Evolutionary conservation across 2,329 filamentous ascomycete species (phyloP), one percentile per base, ranked within the genome.

Genomic region (Trichophyton simii): DNA sequence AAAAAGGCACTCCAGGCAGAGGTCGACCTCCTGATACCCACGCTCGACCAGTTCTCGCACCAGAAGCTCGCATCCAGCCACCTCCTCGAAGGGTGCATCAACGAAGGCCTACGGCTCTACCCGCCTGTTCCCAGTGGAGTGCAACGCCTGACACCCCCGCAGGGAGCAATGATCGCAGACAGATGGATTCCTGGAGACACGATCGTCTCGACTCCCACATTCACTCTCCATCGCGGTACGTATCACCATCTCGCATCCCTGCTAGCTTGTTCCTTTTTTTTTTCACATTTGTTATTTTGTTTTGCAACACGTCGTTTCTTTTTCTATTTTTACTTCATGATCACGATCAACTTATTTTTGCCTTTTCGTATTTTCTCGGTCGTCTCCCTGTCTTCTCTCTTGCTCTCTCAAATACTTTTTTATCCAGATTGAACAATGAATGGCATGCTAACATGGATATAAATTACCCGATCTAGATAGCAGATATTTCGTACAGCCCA

Each of bases 61-160:
- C 57, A 61, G 20, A 58, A 64, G 15, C 22, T 65, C 13, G 50
- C 50, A 22, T 34, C 38, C 31, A 50, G 58, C 28, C 36, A 52
- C 11, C 50, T 59, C 31, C 46, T 65, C 9, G 59, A 63, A 11
- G 63, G 57, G 11, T 59, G 58, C 52, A 64, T 69, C 54, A 67
- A 65, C 60, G 71, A 73, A 60, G 66, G 67, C 2, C 66, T 72
- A 63, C 65, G 75, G 1, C 64, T 76, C 6, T 71, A 72, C 22
- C 73, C 74, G 0, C 64, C 72, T 0, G 18, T 73, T 0, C 58
- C 71, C 15, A 67, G 66, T 5, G 71, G 69, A 13, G 65, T 63
- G 9, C 65, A 66, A 15, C 72, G 74, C 15, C 66, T 70, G 25
- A 77, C 74, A 6, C 75, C 74, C 0, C 69, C 69, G 1, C 68